Evolutionary conservation across 768 basidiomycete genomes (phyloP).

Genomic region (Boletus huronensis): DNA sequence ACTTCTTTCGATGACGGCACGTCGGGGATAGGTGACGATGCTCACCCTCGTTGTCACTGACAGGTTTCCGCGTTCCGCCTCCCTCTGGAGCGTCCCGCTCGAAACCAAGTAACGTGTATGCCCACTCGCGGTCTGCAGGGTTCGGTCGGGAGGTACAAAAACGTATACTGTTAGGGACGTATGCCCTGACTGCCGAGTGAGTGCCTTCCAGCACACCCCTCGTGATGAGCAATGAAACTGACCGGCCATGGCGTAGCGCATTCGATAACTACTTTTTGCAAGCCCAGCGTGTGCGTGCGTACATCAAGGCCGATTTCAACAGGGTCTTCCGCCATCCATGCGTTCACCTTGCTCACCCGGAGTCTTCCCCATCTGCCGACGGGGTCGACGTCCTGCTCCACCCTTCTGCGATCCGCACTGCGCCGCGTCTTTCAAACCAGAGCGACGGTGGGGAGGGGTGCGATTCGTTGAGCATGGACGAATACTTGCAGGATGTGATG

Average conservation of each 20-base stretch:
- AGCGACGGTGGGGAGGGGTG: slow-evolving; percentile 1
- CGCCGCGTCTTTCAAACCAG: slow-evolving; percentile 50
- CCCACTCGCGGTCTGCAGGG: slow-evolving; percentile 59
- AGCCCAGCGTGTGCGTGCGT: slow-evolving; percentile 75
- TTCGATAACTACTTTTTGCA: slow-evolving; percentile 97
- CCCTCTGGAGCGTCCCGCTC: slow-evolving; percentile 40
- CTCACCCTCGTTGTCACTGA: neutral
- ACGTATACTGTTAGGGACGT: slow-evolving; percentile 85
- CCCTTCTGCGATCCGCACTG: slow-evolving; percentile 83
- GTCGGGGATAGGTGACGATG: neutral
- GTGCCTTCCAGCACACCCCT: slow-evolving; percentile 23
- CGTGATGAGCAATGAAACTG: neutral
- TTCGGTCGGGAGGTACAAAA: slow-evolving; percentile 86
- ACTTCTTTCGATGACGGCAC: neutral
- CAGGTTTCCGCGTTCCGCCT: slow-evolving; percentile 52
- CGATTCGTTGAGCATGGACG: slow-evolving; percentile 36
- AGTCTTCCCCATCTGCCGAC: neutral
- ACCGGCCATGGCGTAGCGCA: slow-evolving; percentile 49
- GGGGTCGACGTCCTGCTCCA: slow-evolving; percentile 82
- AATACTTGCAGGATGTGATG: slow-evolving; percentile 88
- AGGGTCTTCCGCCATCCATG: slow-evolving; percentile 60
- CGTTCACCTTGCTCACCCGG: slow-evolving; percentile 34
- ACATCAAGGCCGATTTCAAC: slow-evolving; percentile 72
- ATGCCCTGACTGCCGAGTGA: slow-evolving; percentile 89
- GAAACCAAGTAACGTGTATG: slow-evolving; percentile 57